These are phyloP conservation scores for Boletellus emodensis DNA, from an alignment of 768 basidiomycete genomes.

Conservation along the genomic window DNA sequence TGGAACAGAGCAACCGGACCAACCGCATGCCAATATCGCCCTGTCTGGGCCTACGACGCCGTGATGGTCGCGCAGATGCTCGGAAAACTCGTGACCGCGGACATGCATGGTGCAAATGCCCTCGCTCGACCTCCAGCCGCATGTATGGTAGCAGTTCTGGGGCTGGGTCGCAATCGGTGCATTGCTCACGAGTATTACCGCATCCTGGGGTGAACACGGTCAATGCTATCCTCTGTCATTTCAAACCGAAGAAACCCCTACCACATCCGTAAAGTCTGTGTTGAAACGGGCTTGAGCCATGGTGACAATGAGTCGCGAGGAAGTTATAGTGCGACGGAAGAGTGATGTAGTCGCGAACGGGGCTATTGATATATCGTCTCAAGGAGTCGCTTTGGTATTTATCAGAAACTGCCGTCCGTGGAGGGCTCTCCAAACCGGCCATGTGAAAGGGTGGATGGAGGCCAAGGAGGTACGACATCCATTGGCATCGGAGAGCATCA, in stretches of 20 bases:
- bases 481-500: constrained; percentile 16
- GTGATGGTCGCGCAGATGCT: constrained; percentile 21
- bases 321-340: neutral
- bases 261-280: constrained; percentile 4
- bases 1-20: constrained; percentile 11
- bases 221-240: neutral
- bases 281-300: constrained; percentile 11
- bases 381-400: constrained; percentile 15
- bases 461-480: constrained; percentile 4
- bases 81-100: constrained; percentile 10
- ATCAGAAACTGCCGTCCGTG: constrained; percentile 10
- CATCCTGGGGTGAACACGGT: constrained; percentile 11
- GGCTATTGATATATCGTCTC: constrained; percentile 5
- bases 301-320: neutral
- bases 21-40: constrained; percentile 8
- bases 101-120: constrained; percentile 3
- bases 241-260: neutral
- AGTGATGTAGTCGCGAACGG: neutral
- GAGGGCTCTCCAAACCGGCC: constrained; percentile 17
- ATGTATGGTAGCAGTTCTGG: constrained; percentile 8
- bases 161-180: neutral
- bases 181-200: neutral
- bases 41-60: constrained; percentile 18
- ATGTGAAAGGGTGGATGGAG: constrained; percentile 20
- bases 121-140: constrained; percentile 11